Base-by-base conservation (phyloP, 2,329 filamentous ascomycete species). In the Ilyonectria mors-panacis region DNA sequence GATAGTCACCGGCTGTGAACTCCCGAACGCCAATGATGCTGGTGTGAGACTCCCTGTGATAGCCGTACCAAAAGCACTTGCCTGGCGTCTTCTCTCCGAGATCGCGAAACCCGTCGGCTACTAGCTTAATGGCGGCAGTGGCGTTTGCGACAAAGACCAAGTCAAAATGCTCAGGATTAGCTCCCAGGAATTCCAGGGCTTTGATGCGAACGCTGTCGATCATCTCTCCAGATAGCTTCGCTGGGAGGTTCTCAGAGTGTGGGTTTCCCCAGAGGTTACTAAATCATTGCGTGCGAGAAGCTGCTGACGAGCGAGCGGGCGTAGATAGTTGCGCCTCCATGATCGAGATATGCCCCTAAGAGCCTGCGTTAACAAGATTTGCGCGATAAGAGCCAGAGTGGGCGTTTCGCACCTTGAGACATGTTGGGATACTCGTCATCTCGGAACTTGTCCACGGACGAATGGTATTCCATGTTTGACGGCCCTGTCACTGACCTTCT, bases 11-110 rank as follows among this genome's bases (percentile, higher is more conserved):
- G 15, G 81, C 79, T 3, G 91, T 88, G 58, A 89, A 77, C 79
- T 94, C 89, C 59, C 93, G 86, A 12, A 93, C 87, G 0, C 94
- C 93, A 30, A 96, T 86, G 23, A 91, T 78, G 71, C 88, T 90
- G 12, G 88, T 91, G 75, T 91, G 89, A 2, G 86, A 82, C 70
- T 91, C 89, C 63, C 84, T 83, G 76, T 91, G 89, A 70, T 90
- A 89, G 17, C 85, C 86, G 74, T 89, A 91, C 82, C 85, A 86
- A 75, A 90, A 89, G 19, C 80, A 74, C 53, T 81, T 76, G 47
- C 82, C 77, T 58, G 81, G 79, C 12, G 80, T 85, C 70, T 81
- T 85, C 77, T 82, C 84, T 2, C 85, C 83, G 28, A 87, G 80
- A 70, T 88, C 87, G 30, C 84, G 81, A 71, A 91, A 88, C 37